phyloP scores from a whole-genome alignment of 176 grass and related monocot species.

The Ampelocalamus luodianensis region DNA sequence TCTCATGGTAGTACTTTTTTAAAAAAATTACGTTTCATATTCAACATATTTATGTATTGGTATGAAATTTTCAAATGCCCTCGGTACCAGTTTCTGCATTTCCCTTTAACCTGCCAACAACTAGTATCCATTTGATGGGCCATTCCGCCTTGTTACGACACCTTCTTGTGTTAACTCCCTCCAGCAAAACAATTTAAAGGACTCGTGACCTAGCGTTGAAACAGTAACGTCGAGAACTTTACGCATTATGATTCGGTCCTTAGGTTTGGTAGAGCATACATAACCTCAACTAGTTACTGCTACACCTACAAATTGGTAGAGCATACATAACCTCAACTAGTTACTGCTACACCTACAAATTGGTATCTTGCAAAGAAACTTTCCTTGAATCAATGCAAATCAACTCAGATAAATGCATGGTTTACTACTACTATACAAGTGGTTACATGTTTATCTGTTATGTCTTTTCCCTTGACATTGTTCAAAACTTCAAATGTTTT shows the following conservation, averaged over 20 bases:
- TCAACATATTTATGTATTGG: not conserved
- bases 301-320: not conserved
- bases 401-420: not conserved
- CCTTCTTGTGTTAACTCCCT: slow-evolving; percentile 5
- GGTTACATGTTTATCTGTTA: not conserved
- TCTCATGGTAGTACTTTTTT: not conserved
- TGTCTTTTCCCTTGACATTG: not conserved
- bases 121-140: slow-evolving; percentile 21
- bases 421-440: not conserved
- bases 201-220: slow-evolving; percentile 46
- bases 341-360: slow-evolving; percentile 14
- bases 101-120: not conserved
- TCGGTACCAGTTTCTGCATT: not conserved
- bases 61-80: not conserved
- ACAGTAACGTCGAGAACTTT: not conserved
- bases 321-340: not conserved
- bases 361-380: not conserved
- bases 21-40: not conserved
- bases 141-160: slow-evolving; percentile 14
- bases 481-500: too few species aligned
- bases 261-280: slow-evolving; percentile 7
- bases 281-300: slow-evolving; percentile 20
- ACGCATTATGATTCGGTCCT: slow-evolving; percentile 32
- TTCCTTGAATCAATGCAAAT: not conserved
- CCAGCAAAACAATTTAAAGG: slow-evolving; percentile 25